These are phyloP conservation scores for Clavariopsis aquatica DNA, from an alignment of 495 filamentous ascomycete genomes.

Conservation along the genomic window DNA sequence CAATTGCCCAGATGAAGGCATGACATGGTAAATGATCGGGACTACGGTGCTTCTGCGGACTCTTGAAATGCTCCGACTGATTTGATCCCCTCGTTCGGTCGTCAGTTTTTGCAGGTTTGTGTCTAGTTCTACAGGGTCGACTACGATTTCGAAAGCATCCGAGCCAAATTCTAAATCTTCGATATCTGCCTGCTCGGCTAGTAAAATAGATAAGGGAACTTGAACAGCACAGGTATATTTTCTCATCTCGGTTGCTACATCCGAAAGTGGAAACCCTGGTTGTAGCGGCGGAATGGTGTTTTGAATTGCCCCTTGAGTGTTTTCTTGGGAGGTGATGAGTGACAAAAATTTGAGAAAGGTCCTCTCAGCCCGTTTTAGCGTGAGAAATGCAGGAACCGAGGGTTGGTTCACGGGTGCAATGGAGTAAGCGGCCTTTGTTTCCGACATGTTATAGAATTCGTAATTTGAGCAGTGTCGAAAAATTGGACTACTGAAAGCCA, in stretches of 20 bases:
- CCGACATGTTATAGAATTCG: slow-evolving; percentile 76
- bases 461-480: slow-evolving; percentile 70
- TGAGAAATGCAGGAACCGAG: slow-evolving; percentile 62
- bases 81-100: slow-evolving; percentile 46
- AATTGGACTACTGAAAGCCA: slow-evolving; percentile 58
- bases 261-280: slow-evolving; percentile 70
- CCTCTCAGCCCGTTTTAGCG: slow-evolving; percentile 70
- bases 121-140: slow-evolving; percentile 48
- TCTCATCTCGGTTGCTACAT: slow-evolving; percentile 66
- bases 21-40: slow-evolving; percentile 68
- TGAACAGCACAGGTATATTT: slow-evolving; percentile 67
- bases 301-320: slow-evolving; percentile 28
- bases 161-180: slow-evolving; percentile 66
- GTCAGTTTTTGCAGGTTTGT: neutral
- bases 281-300: slow-evolving; percentile 59
- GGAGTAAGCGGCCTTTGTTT: slow-evolving; percentile 44
- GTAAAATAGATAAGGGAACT: slow-evolving; percentile 62
- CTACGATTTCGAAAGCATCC: slow-evolving; percentile 72
- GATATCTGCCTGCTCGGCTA: slow-evolving; percentile 57
- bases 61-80: slow-evolving; percentile 60
- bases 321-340: slow-evolving; percentile 52
- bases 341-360: slow-evolving; percentile 69
- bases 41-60: slow-evolving; percentile 64
- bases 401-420: slow-evolving; percentile 25
- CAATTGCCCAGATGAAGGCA: slow-evolving; percentile 42